Conservation (phyloP, 108 stramenopile species). For the Chaetoceros tenuissimus region DNA sequence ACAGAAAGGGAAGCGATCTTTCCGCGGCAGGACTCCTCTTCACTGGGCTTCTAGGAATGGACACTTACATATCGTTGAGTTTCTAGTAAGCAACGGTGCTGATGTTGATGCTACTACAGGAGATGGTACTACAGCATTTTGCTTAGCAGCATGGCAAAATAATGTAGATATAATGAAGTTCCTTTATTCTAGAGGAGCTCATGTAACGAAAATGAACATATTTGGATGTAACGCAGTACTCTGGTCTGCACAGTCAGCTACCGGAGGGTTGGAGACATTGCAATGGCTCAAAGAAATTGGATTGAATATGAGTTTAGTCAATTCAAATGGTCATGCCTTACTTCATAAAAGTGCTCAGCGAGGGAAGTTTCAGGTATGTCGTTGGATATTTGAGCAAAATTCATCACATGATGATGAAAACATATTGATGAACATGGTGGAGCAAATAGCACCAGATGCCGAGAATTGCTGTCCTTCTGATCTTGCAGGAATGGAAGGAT, state of each 20-base stretch:
- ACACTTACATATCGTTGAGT: constrained; percentile 53
- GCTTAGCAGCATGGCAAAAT: constrained; percentile 83
- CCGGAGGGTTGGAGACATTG: constrained; percentile 23
- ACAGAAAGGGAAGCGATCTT: constrained; percentile 66
- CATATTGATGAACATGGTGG: constrained; percentile 4
- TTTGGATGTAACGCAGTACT: constrained; percentile 81
- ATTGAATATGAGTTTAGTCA: constrained; percentile 37
- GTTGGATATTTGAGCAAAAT: constrained; percentile 45
- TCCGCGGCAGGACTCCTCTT: constrained; percentile 68
- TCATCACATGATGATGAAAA: not conserved
- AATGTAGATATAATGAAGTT: constrained; percentile 61
- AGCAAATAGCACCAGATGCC: constrained; percentile 52
- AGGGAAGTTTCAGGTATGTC: constrained; percentile 30
- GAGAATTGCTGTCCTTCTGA: constrained; percentile 80
- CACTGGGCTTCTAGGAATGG: constrained; percentile 86
- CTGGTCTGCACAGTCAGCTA: constrained; percentile 71
- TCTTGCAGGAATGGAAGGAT: constrained; percentile 69
- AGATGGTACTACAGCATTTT: constrained; percentile 84
- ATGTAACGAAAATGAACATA: constrained; percentile 33
- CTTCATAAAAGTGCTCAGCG: constrained; percentile 84
- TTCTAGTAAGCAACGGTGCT: constrained; percentile 27
- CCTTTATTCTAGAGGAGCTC: constrained; percentile 23
- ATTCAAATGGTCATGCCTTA: constrained; percentile 70
- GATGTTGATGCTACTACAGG: constrained; percentile 56
- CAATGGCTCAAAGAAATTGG: constrained; percentile 49